Evolutionary conservation across 108 stramenopile genomes (phyloP).

Genomic region (Fragilaria radians): DNA sequence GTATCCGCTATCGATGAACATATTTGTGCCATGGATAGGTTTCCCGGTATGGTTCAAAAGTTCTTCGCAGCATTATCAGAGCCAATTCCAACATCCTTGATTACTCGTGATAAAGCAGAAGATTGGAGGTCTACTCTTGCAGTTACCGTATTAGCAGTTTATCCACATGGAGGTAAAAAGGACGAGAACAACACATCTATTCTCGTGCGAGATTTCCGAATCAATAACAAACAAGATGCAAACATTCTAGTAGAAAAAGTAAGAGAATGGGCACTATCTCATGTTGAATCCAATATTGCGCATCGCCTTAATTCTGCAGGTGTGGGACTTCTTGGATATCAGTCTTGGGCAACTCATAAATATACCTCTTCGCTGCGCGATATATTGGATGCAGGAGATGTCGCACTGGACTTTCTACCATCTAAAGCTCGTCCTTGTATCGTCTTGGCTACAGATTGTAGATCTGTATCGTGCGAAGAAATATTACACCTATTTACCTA

Average conservation of each 20-base stretch:
- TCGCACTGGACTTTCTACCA: constrained; percentile 55
- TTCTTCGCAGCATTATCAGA: constrained; percentile 58
- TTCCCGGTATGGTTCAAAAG: constrained; percentile 47
- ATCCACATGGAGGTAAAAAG: constrained; percentile 30
- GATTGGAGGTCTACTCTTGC: constrained; percentile 57
- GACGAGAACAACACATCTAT: constrained; percentile 51
- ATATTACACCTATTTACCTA: constrained; percentile 49
- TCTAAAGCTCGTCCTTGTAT: constrained; percentile 58
- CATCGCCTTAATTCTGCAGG: constrained; percentile 24
- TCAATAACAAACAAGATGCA: constrained; percentile 47
- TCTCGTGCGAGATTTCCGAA: constrained; percentile 66
- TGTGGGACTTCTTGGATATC: constrained; percentile 7
- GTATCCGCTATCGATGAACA: constrained; percentile 12
- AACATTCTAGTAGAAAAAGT: constrained; percentile 39
- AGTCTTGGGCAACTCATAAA: constrained; percentile 28
- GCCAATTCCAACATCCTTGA: constrained; percentile 30
- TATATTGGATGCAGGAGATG: constrained; percentile 68
- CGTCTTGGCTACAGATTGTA: constrained; percentile 63
- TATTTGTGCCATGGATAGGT: constrained; percentile 51
- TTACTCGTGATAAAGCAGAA: neutral
- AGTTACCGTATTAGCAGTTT: constrained; percentile 76
- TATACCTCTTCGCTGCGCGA: constrained; percentile 54
- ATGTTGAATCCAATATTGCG: constrained; percentile 66
- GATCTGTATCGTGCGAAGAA: constrained; percentile 57
- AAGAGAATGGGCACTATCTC: constrained; percentile 53